These are phyloP conservation scores for Pyrenophora teres DNA, from an alignment of 2,329 filamentous ascomycete species.

Conservation along the genomic window DNA sequence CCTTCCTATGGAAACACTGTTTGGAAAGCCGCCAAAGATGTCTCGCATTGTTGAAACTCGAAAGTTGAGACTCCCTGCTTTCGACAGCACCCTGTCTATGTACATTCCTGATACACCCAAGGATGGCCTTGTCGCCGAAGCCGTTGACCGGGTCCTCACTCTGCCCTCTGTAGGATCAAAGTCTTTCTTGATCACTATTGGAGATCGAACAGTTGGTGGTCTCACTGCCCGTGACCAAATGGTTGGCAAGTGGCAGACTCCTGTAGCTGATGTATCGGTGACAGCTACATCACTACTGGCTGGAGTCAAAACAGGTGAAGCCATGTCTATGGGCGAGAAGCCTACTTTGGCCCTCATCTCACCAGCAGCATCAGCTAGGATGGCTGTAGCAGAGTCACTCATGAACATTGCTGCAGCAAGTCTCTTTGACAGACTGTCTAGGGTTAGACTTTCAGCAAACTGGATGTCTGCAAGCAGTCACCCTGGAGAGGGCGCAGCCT, in stretches of 20 bases:
- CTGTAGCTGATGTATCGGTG: constrained; percentile 91
- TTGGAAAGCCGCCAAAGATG: constrained; percentile 85
- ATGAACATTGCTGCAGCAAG: constrained; percentile 89
- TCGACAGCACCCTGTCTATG: constrained; percentile 74
- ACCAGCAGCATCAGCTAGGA: constrained; percentile 85
- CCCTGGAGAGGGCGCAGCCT: constrained; percentile 85
- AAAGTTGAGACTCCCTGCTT: constrained; percentile 68
- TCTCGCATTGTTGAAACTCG: constrained; percentile 73
- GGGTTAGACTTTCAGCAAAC: constrained; percentile 90
- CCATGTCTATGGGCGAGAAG: constrained; percentile 98
- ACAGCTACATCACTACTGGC: constrained; percentile 79
- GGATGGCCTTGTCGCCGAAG: constrained; percentile 65
- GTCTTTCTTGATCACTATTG: constrained; percentile 95
- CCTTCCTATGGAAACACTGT: constrained; percentile 84
- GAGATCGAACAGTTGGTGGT: constrained; percentile 88
- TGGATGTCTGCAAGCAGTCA: constrained; percentile 99
- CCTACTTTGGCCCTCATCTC: constrained; percentile 88
- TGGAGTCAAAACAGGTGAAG: constrained; percentile 80
- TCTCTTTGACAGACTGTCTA: constrained; percentile 71
- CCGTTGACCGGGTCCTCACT: constrained; percentile 78
- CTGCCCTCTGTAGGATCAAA: constrained; percentile 95
- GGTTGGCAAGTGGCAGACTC: constrained; percentile 94
- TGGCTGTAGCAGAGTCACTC: constrained; percentile 93
- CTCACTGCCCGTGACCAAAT: constrained; percentile 90
- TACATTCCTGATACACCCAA: constrained; percentile 65